Evolutionary conservation across 2,329 filamentous ascomycete species (phyloP).

Genomic region (Calonectria multiphialidica): DNA sequence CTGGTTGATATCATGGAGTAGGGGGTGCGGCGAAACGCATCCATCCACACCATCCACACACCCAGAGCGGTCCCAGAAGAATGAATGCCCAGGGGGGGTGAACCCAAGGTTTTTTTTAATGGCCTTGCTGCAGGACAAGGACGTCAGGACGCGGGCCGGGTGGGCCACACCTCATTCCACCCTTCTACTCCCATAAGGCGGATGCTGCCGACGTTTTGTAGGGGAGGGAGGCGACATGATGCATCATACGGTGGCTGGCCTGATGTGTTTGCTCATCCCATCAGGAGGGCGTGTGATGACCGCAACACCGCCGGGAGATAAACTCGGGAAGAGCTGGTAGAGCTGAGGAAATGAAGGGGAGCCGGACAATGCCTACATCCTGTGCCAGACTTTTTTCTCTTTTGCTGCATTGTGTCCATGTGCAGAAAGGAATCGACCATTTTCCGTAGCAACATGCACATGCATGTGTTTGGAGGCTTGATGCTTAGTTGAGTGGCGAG

Average conservation of each 20-base stretch:
- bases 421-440: background rate
- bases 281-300: background rate
- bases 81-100: background rate
- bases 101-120: background rate
- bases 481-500: too few relatives aligned
- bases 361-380: background rate
- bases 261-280: background rate
- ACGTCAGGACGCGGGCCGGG: constrained; percentile 14
- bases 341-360: background rate
- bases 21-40: background rate
- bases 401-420: background rate
- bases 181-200: background rate
- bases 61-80: too few relatives aligned
- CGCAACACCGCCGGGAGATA: constrained; percentile 3
- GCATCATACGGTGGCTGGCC: constrained; percentile 17
- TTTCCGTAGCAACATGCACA: too few relatives aligned
- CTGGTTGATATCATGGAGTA: background rate
- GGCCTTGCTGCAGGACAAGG: background rate
- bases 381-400: background rate
- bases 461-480: too few relatives aligned
- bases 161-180: constrained; percentile 22
- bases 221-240: background rate
- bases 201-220: constrained; percentile 17
- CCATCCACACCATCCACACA: too few relatives aligned
- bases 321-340: background rate